Percentiles rank a stretch among this genome's conserved stretches.
Evolutionary conservation across 2,329 filamentous ascomycete genomes (phyloP).

Genomic region (Monilinia laxa): DNA sequence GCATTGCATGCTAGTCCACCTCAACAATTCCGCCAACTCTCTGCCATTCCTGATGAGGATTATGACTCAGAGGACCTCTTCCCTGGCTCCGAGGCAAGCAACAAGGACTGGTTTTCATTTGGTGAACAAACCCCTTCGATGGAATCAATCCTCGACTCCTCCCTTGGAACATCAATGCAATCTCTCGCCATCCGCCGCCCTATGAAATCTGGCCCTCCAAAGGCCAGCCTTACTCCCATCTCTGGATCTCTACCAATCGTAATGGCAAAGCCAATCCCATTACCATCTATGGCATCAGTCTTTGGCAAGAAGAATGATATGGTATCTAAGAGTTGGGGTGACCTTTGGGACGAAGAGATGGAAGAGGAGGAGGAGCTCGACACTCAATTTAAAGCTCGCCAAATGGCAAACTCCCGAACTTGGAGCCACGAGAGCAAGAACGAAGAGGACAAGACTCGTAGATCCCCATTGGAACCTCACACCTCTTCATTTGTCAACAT

Average conservation of each 20-base stretch:
- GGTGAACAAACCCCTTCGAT: conserved; percentile 76
- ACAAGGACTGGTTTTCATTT: conserved; percentile 75
- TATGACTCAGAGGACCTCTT: conserved; percentile 82
- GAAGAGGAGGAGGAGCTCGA: conserved; percentile 72
- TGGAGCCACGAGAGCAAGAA: conserved; percentile 65
- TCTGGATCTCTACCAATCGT: conserved; percentile 75
- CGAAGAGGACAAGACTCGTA: conserved; percentile 49
- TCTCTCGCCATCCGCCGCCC: conserved; percentile 60
- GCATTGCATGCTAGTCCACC: conserved; percentile 75
- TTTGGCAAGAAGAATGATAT: conserved; percentile 75
- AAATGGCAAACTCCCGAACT: conserved; percentile 66
- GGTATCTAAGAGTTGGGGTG: conserved; percentile 98
- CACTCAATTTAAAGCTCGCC: conserved; percentile 58
- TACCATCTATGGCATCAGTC: conserved; percentile 63
- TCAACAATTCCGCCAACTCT: conserved; percentile 76
- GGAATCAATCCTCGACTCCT: conserved; percentile 81
- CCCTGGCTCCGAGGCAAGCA: conserved; percentile 68
- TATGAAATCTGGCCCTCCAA: conserved; percentile 47
- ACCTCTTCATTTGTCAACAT: conserved; percentile 53
- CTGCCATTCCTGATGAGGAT: conserved; percentile 76
- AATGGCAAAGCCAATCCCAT: conserved; percentile 70
- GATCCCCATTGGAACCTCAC: conserved; percentile 55
- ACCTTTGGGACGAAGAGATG: conserved; percentile 91
- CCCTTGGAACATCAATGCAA: conserved; percentile 76
- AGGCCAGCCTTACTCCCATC: conserved; percentile 56